Evolutionary conservation across 2,329 filamentous ascomycete species (phyloP).

Genomic region (Botrytis fragariae): DNA sequence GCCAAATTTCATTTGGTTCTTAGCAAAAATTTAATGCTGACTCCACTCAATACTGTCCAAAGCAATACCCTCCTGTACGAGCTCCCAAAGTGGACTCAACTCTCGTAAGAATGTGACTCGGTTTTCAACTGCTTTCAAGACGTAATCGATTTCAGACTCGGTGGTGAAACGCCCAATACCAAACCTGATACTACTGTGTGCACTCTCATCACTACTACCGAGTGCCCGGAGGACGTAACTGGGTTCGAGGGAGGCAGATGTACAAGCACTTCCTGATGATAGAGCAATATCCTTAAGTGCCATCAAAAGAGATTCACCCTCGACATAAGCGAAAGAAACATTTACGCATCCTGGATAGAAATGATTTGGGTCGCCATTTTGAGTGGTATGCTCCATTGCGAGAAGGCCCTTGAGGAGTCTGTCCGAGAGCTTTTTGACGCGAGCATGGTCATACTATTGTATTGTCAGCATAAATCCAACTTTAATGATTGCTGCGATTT

Average conservation of each 20-base stretch:
- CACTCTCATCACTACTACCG: slow-evolving; percentile 94
- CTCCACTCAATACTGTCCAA: slow-evolving; percentile 97
- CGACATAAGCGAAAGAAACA: slow-evolving; percentile 96
- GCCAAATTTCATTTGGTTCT: slow-evolving; percentile 3
- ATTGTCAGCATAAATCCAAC: slow-evolving; percentile 35
- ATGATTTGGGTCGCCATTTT: slow-evolving; percentile 79
- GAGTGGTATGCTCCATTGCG: slow-evolving; percentile 83
- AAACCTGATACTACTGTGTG: slow-evolving; percentile 96
- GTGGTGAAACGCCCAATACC: slow-evolving; percentile 97
- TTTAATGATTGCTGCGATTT: slow-evolving; percentile 31
- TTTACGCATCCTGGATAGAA: slow-evolving; percentile 98
- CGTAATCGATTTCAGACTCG: slow-evolving; percentile 93
- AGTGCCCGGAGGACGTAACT: slow-evolving; percentile 93
- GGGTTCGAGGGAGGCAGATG: slow-evolving; percentile 92
- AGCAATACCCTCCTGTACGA: slow-evolving; percentile 95
- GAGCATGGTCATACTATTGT: slow-evolving; percentile 82
- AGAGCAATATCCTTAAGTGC: slow-evolving; percentile 96
- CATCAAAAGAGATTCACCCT: slow-evolving; percentile 97
- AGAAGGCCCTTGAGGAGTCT: slow-evolving; percentile 79
- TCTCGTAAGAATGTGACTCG: slow-evolving; percentile 91
- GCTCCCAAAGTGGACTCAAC: slow-evolving; percentile 92
- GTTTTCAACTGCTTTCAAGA: slow-evolving; percentile 88
- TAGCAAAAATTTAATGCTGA: slow-evolving; percentile 64
- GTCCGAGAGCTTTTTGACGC: slow-evolving; percentile 79
- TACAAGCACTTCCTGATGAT: slow-evolving; percentile 95